Evolutionary conservation across 495 filamentous ascomycete genomes (phyloP), one percentile per base, ranked within the genome.

Genomic region (Cryomyces antarcticus): DNA sequence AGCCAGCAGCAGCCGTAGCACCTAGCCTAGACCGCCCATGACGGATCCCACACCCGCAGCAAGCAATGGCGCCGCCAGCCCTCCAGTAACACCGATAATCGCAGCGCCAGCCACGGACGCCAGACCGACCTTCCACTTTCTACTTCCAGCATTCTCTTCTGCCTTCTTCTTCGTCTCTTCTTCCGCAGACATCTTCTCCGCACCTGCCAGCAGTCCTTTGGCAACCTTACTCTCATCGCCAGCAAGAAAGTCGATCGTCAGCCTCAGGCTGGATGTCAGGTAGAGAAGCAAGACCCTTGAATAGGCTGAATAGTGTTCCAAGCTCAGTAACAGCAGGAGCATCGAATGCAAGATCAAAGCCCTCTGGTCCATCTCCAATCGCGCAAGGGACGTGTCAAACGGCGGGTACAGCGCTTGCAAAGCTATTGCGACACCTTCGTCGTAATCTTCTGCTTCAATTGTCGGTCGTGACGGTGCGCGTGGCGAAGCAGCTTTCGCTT

Each of bases 1-100:
- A 77, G 6, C 75, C 73, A 9, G 85, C 84, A 24, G 82, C 80
- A 2, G 78, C 79, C 28, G 78, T 80, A 7, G 77, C 72, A 11
- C 81, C 83, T 0, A 95, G 5, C 88, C 84, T 5, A 86, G 54
- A 4, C 80, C 82, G 13, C 82, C 82, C 67, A 88, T 77, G 0
- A 93, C 68, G 0, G 76, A 76, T 31, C 88, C 86, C 37, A 95
- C 67, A 0, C 83, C 80, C 7, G 82, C 86, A 5, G 78, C 82
- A 10, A 86, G 72, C 2, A 96, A 62, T 0, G 89, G 80, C 4
- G 82, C 80, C 5, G 86, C 79, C 4, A 95, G 72, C 28, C 77
- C 77, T 10, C 83, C 80, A 5, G 81, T 93, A 2, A 94, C 64
- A 3, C 78, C 81, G 38, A 94, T 85, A 6, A 93, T 56, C 0